A percentile compares a stretch with the other conserved stretches of the same genome.
phyloP scores from a whole-genome alignment of 2,329 filamentous ascomycete genomes.

The Tolypocladium tropicale region DNA sequence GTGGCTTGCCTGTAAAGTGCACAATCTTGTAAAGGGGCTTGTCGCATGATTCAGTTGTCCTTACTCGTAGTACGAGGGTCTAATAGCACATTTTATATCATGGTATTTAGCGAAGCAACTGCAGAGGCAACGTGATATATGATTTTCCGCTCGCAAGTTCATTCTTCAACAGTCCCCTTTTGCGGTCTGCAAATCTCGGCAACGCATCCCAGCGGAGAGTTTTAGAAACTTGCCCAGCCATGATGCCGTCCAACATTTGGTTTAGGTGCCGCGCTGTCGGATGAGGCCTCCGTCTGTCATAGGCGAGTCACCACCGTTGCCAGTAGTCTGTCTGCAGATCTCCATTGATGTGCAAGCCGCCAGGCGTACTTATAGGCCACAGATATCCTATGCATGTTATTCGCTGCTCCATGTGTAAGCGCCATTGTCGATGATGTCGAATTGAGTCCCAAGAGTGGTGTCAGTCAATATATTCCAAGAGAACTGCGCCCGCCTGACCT shows the following conservation, averaged over 20 bases:
- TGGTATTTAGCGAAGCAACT: not conserved
- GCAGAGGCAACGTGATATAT: not conserved
- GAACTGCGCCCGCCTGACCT: slow-evolving; percentile 26
- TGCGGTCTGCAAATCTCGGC: slow-evolving; percentile 16
- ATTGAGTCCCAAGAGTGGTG: slow-evolving; percentile 16
- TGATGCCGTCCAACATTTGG: slow-evolving; percentile 15
- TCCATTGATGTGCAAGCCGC: slow-evolving; percentile 24
- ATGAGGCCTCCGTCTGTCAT: slow-evolving; percentile 9
- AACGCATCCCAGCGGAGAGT: too few species aligned
- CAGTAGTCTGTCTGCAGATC: slow-evolving; percentile 20
- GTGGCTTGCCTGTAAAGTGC: slow-evolving; percentile 69
- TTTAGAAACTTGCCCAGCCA: slow-evolving; percentile 9
- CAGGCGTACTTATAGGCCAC: slow-evolving; percentile 25
- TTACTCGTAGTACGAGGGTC: not conserved
- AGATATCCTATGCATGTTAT: slow-evolving; percentile 21
- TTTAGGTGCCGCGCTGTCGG: slow-evolving; percentile 16
- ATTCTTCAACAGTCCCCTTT: slow-evolving; percentile 9
- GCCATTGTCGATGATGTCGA: slow-evolving; percentile 30
- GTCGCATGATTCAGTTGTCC: not conserved
- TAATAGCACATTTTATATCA: not conserved
- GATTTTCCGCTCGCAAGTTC: not conserved
- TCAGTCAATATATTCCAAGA: too few species aligned
- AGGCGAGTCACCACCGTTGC: slow-evolving; percentile 13
- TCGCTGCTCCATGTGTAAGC: slow-evolving; percentile 27
- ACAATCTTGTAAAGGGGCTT: slow-evolving; percentile 42